A percentile compares a stretch with the other conserved stretches of the same genome.
Evolutionary conservation across 495 filamentous ascomycete genomes (phyloP).

Genomic region (Aspergillus kassunensis): DNA sequence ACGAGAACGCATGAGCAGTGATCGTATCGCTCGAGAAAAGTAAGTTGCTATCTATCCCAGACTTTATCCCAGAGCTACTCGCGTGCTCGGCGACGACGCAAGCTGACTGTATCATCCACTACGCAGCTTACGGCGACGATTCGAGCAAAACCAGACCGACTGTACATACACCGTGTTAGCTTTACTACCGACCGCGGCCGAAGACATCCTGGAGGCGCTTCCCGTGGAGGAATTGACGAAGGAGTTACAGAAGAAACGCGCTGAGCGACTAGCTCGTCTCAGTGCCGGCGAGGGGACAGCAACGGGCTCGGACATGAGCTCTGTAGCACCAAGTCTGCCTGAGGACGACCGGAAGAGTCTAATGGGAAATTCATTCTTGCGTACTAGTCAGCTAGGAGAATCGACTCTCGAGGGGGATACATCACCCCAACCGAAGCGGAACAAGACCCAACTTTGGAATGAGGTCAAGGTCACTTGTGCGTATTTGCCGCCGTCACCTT

Average conservation of each 20-base stretch:
- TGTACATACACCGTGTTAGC: conserved; percentile 97
- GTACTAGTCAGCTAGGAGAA: conserved; percentile 69
- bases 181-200: conserved; percentile 84
- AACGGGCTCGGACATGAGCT: conserved; percentile 59
- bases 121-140: conserved; percentile 80
- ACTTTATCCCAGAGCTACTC: conserved; percentile 6
- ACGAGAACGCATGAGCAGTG: conserved; percentile 89
- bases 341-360: conserved; percentile 81
- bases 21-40: conserved; percentile 95
- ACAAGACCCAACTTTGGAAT: conserved; percentile 92
- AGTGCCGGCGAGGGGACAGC: conserved; percentile 39
- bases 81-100: conserved; percentile 9
- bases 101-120: conserved; percentile 8
- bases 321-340: conserved; percentile 69
- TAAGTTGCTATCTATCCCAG: conserved; percentile 40
- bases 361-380: conserved; percentile 71
- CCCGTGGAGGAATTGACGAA: conserved; percentile 86
- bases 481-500: conserved; percentile 22
- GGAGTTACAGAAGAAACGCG: conserved; percentile 91
- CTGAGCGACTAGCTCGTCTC: conserved; percentile 62
- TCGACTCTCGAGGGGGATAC: conserved; percentile 36
- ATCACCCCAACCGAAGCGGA: conserved; percentile 57
- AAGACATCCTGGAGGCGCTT: conserved; percentile 81
- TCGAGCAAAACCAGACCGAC: conserved; percentile 98
- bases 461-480: conserved; percentile 94